A percentile compares a stretch with the other conserved stretches of the same genome.
Conservation (phyloP, 179 eudicot genomes). For the Beta corolliflora region DNA sequence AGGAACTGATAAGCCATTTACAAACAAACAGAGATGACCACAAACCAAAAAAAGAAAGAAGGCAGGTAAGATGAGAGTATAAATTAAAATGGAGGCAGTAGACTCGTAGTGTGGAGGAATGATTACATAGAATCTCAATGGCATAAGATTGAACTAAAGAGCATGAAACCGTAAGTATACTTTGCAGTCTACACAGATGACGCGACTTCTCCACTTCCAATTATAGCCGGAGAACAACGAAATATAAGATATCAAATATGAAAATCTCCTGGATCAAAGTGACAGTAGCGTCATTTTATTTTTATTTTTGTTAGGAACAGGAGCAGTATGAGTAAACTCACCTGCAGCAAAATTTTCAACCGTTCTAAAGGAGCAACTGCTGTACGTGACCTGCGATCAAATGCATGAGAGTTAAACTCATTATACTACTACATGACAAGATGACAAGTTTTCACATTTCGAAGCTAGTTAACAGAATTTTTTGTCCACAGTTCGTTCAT, state of each 20-base stretch:
- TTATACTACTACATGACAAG: background rate
- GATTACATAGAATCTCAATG: background rate
- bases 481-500: background rate
- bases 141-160: background rate
- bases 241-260: background rate
- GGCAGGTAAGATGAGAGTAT: background rate
- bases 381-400: slow-evolving; percentile 69
- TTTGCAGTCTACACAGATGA: background rate
- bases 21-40: background rate
- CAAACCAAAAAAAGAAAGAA: background rate
- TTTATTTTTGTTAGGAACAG: background rate
- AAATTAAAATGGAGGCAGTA: background rate
- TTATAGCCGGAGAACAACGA: background rate
- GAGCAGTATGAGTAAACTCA: slow-evolving; percentile 18
- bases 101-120: background rate
- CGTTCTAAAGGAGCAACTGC: slow-evolving; percentile 91
- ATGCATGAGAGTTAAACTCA: background rate
- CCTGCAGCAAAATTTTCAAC: slow-evolving; percentile 86
- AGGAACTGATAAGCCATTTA: background rate
- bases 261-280: background rate
- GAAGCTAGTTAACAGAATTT: too few species aligned
- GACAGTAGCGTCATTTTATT: background rate
- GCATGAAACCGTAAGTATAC: background rate
- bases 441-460: background rate
- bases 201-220: background rate